Conservation (phyloP, 1,284 basidiomycete species). For the Trametes versicolor region DNA sequence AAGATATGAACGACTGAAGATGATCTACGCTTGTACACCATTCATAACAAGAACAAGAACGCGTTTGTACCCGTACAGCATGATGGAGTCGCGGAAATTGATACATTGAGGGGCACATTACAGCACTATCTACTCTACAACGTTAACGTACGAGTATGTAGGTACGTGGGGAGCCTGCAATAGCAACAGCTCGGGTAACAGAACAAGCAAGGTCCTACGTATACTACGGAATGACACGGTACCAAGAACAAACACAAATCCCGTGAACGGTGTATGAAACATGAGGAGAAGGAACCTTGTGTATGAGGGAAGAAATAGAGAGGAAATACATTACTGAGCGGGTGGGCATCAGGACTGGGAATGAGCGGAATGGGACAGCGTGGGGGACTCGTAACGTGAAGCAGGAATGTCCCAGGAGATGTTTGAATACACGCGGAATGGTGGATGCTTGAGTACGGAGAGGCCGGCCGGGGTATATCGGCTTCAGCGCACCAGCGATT, state of each 20-base stretch:
- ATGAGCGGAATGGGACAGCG: not conserved
- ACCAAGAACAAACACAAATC: not conserved
- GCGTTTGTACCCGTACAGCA: too few species aligned
- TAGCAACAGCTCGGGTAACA: not conserved
- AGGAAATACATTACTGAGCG: not conserved
- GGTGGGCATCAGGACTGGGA: not conserved
- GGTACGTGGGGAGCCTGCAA: not conserved
- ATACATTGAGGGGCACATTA: not conserved
- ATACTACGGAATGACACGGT: not conserved
- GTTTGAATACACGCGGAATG: not conserved
- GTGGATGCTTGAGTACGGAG: too few species aligned
- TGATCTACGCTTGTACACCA: too few species aligned
- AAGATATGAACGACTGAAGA: too few species aligned
- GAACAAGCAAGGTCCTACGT: not conserved
- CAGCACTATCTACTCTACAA: not conserved
- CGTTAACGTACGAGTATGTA: not conserved
- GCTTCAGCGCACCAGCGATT: conserved; percentile 14
- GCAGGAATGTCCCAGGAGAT: not conserved
- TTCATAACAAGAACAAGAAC: too few species aligned
- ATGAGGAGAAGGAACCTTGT: not conserved
- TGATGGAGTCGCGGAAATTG: not conserved
- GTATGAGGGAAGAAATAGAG: conserved; percentile 3
- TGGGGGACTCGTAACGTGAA: not conserved
- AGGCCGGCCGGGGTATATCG: not conserved
- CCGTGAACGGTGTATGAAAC: not conserved